phyloP scores from a whole-genome alignment of 2,329 filamentous ascomycete genomes.

The Lachnellula arida region DNA sequence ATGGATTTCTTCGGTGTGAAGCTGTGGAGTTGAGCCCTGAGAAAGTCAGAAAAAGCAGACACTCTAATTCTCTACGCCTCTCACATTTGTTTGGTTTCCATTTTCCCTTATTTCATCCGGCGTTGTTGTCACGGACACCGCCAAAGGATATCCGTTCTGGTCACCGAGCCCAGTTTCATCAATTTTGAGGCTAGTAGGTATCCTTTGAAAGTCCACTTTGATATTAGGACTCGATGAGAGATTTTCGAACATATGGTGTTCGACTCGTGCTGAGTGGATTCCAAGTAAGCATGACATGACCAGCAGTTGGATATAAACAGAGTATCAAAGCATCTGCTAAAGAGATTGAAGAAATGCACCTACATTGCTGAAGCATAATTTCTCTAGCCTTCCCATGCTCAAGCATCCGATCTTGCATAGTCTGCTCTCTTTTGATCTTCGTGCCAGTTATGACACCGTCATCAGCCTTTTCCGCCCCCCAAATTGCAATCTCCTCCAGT shows the following conservation, averaged over 20 bases:
- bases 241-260: neutral
- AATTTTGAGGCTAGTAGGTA: neutral
- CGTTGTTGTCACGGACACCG: neutral
- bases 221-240: neutral
- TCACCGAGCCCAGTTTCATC: neutral
- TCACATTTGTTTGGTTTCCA: neutral
- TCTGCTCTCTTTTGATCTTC: constrained; percentile 1
- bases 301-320: neutral
- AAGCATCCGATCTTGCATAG: neutral
- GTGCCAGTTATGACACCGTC: neutral
- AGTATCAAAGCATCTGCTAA: neutral
- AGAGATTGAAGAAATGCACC: neutral
- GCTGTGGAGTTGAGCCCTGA: neutral
- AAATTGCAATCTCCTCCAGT: neutral
- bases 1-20: constrained; percentile 32
- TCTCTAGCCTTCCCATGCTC: neutral
- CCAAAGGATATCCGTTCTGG: neutral
- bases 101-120: neutral
- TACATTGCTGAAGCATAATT: constrained; percentile 3
- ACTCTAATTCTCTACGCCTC: neutral
- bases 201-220: neutral
- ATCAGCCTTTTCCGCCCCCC: neutral
- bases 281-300: neutral
- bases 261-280: neutral
- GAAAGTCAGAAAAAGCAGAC: neutral